These are phyloP conservation scores for Magnusiomyces paraingens DNA, from an alignment of 1,139 yeast species.

Conservation along the genomic window DNA sequence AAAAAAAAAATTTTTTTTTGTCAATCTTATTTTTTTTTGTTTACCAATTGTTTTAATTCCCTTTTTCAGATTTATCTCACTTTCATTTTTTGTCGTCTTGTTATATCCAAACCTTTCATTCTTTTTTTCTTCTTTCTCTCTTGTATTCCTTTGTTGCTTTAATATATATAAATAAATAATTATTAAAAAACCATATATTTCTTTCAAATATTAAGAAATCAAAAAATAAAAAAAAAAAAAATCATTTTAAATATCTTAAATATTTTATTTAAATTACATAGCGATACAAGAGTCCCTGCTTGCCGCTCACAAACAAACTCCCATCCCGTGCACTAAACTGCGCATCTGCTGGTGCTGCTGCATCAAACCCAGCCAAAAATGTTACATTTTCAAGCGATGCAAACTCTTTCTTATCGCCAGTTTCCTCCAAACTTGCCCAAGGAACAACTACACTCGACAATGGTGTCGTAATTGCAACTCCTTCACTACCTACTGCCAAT, in stretches of 20 bases:
- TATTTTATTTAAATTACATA: not conserved
- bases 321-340: not conserved
- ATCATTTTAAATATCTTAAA: too few species aligned
- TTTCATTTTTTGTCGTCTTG: too few species aligned
- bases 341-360: not conserved
- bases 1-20: not conserved
- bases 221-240: too few species aligned
- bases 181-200: too few species aligned
- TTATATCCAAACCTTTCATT: not conserved
- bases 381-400: not conserved
- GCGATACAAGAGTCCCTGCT: not conserved
- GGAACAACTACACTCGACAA: not conserved
- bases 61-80: not conserved
- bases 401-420: not conserved
- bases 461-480: not conserved
- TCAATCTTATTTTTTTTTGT: not conserved
- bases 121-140: not conserved
- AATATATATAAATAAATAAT: not conserved
- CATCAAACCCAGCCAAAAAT: conserved; percentile 2
- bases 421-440: not conserved
- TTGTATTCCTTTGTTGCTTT: not conserved
- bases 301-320: not conserved
- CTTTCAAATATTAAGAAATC: too few species aligned
- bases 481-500: not conserved
- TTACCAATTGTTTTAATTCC: not conserved